Conservation (phyloP, 2,329 filamentous ascomycete species). For the Beauveria caledonica region DNA sequence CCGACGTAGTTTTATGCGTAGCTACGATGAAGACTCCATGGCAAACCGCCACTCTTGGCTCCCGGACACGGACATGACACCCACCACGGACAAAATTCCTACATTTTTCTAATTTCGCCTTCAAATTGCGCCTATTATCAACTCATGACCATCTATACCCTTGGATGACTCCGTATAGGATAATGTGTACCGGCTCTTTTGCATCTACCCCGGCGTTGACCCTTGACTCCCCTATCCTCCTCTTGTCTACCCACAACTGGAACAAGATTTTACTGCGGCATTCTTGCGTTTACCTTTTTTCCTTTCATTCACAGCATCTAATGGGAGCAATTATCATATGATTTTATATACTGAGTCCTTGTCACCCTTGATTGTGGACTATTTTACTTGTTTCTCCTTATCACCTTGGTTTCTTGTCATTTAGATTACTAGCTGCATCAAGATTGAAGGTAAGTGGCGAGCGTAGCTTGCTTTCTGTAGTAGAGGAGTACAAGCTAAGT, state of each 20-base stretch:
- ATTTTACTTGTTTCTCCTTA: not conserved
- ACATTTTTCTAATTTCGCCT: not conserved
- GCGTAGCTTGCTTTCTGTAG: not conserved
- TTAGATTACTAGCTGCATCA: not conserved
- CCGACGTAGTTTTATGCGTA: constrained; percentile 9
- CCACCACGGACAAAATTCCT: constrained; percentile 1
- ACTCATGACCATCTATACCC: not conserved
- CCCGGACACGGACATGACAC: not conserved
- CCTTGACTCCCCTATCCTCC: not conserved
- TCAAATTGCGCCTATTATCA: not conserved
- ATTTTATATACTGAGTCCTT: not conserved
- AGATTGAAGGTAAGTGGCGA: no score
- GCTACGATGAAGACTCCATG: constrained; percentile 8
- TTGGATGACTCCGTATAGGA: not conserved
- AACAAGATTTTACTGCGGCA: not conserved
- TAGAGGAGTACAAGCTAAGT: not conserved
- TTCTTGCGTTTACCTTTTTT: not conserved
- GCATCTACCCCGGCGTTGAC: not conserved
- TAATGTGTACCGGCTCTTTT: not conserved
- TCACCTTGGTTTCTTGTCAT: not conserved
- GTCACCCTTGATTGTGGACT: no score
- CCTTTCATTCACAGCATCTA: not conserved
- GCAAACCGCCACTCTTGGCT: constrained; percentile 7
- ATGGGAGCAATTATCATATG: not conserved
- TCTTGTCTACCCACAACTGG: not conserved